phyloP scores from a whole-genome alignment of 1,139 yeast species.

The Blastobotrys elegans region DNA sequence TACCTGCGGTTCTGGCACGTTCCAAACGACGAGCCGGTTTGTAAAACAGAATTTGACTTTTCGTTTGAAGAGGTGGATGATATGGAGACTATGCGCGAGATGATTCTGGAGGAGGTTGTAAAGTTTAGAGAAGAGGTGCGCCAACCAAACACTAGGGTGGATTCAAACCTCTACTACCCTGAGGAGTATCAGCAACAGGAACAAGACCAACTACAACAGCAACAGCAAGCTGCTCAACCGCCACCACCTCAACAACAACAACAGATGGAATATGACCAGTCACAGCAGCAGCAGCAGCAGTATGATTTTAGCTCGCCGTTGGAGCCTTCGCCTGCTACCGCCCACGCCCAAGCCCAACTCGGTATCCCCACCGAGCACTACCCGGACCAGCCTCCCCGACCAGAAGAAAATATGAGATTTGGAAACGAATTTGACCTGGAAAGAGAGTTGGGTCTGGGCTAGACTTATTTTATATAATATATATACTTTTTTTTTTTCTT shows the following conservation, averaged over 20 bases:
- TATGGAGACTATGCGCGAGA: slow-evolving; percentile 63
- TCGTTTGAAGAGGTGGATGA: slow-evolving; percentile 86
- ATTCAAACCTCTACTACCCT: slow-evolving; percentile 8
- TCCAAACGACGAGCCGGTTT: slow-evolving; percentile 88
- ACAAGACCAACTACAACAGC: slow-evolving; percentile 21
- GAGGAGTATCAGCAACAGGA: slow-evolving; percentile 8
- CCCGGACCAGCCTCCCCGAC: slow-evolving; percentile 41
- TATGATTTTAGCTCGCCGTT: slow-evolving; percentile 23
- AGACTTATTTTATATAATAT: slow-evolving; percentile 22
- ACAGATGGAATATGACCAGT: slow-evolving; percentile 27
- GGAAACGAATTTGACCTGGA: slow-evolving; percentile 38
- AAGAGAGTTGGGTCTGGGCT: slow-evolving; percentile 54
- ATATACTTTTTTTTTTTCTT: background rate
- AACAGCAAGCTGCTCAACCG: slow-evolving; percentile 20
- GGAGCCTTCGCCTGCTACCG: slow-evolving; percentile 18
- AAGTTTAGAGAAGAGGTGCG: slow-evolving; percentile 73
- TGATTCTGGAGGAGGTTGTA: slow-evolving; percentile 77
- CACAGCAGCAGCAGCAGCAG: slow-evolving; percentile 12
- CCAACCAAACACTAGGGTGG: slow-evolving; percentile 54
- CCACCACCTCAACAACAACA: slow-evolving; percentile 21
- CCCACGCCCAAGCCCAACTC: slow-evolving; percentile 19
- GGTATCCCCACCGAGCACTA: slow-evolving; percentile 35
- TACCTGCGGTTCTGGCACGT: slow-evolving; percentile 94
- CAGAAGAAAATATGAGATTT: slow-evolving; percentile 35
- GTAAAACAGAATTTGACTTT: slow-evolving; percentile 80